A percentile compares a stretch with the other conserved stretches of the same genome.
Evolutionary conservation across 441 rosid genomes (phyloP).

Genomic region (Mallotus japonicus): DNA sequence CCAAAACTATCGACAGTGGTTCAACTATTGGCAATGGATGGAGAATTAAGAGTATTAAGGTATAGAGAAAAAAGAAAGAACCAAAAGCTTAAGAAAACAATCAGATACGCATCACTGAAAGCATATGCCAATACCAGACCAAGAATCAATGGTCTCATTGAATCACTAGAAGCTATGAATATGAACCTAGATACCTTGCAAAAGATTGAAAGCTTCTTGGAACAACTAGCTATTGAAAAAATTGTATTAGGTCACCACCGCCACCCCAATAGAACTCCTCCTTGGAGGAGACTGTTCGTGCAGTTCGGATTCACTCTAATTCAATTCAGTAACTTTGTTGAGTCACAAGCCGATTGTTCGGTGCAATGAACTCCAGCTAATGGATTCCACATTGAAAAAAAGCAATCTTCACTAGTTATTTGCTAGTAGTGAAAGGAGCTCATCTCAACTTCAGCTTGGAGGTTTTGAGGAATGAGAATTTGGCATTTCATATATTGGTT

Average conservation of each 20-base stretch:
- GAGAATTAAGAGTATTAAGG: no score
- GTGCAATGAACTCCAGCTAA: slow-evolving; percentile 51
- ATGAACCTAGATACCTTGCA: slow-evolving; percentile 41
- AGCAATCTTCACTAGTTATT: slow-evolving; percentile 52
- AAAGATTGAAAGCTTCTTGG: slow-evolving; percentile 56
- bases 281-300: slow-evolving; percentile 44
- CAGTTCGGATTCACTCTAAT: slow-evolving; percentile 54
- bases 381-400: slow-evolving; percentile 68
- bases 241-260: slow-evolving; percentile 43
- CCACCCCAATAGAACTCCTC: slow-evolving; percentile 35
- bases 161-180: slow-evolving; percentile 59
- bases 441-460: slow-evolving; percentile 63
- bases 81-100: no score
- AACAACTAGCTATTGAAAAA: slow-evolving; percentile 53
- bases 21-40: no score
- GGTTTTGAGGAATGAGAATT: slow-evolving; percentile 34
- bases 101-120: no score
- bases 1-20: no score
- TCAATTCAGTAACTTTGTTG: slow-evolving; percentile 58
- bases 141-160: slow-evolving; percentile 31
- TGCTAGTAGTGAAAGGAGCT: slow-evolving; percentile 67
- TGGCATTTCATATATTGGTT: slow-evolving; percentile 10
- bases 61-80: no score
- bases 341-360: slow-evolving; percentile 63
- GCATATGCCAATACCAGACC: no score